Conservation (phyloP, 768 basidiomycete species). For the Tylopilus subfusipes region DNA sequence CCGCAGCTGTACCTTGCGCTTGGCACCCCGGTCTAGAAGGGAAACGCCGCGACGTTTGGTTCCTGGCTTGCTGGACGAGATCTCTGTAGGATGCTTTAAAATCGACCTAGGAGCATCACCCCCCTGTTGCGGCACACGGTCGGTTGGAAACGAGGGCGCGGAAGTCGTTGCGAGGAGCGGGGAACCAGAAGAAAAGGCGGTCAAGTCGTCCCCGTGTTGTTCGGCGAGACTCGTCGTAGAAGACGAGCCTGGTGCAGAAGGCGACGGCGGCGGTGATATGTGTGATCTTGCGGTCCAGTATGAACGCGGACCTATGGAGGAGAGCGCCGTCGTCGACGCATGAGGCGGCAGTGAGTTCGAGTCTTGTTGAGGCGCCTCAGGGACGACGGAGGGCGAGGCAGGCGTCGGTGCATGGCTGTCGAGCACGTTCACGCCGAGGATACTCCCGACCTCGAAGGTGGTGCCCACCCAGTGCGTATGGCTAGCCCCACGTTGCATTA, state of each 20-base stretch:
- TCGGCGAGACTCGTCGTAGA: slow-evolving; percentile 16
- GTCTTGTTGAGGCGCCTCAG: slow-evolving; percentile 2
- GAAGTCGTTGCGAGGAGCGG: slow-evolving; percentile 19
- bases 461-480: slow-evolving; percentile 59
- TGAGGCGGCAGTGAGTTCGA: not conserved
- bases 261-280: slow-evolving; percentile 11
- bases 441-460: slow-evolving; percentile 75
- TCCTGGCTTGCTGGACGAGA: slow-evolving; percentile 4
- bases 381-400: not conserved
- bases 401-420: slow-evolving; percentile 21
- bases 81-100: slow-evolving; percentile 17
- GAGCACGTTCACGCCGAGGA: slow-evolving; percentile 66
- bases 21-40: slow-evolving; percentile 10
- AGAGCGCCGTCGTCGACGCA: slow-evolving; percentile 20
- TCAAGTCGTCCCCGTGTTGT: slow-evolving; percentile 5
- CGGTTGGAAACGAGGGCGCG: slow-evolving; percentile 8
- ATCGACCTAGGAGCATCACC: slow-evolving; percentile 21
- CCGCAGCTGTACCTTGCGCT: slow-evolving; percentile 6
- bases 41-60: slow-evolving; percentile 12
- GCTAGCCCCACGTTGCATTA: not conserved
- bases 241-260: slow-evolving; percentile 5
- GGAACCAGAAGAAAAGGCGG: slow-evolving; percentile 24
- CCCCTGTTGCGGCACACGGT: slow-evolving; percentile 5
- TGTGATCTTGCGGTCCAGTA: slow-evolving; percentile 22
- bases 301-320: slow-evolving; percentile 22